Base-by-base conservation (phyloP, 768 basidiomycete genomes). In the Chiua virens region DNA sequence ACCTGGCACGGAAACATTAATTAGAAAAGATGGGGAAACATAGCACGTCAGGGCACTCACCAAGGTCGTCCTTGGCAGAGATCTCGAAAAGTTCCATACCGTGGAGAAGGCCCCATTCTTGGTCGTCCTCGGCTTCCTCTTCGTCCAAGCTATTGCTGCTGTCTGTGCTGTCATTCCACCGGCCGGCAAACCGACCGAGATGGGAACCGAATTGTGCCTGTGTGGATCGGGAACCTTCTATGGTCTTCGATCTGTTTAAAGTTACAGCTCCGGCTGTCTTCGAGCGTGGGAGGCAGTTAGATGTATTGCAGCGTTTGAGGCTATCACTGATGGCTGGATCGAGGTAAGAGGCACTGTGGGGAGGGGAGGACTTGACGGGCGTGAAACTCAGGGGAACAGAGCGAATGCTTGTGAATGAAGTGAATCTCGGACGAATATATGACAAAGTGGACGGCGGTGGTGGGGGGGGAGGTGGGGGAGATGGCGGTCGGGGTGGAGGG, bases 1-100 rank as follows among this genome's bases (percentile, higher is more conserved):
- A 48, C 93, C 93, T 94, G 50, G 18, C 45, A 10, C 15, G 22
- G 52, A n/a, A 34, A 34, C 34, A 17, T 6, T 11, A 28, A 21
- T 61, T 28, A 59, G 46, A 36, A 50, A 40, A 56, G 49, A 49
- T 54, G 62, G 54, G 43, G 11, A 9, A 49, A 22, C 2, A 3
- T 23, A 45, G 17, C 28, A 45, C 18, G 23, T 42, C 35, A 36
- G 28, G 23, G 18, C 21, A 17, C 60, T 56, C 54, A 93, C 92
- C 93, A 28, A 72, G 63, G 63, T 90, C 87, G 60, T 94, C 92
- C 70, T 94, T 94, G 47, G 94, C 88, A 39, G 91, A 94, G 18
- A 96, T 91, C 65, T 96, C 91, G 57, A 89, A 91, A 17, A 95
- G 78, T 62, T 89, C 87, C 84, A 94, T 91, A 54, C 84, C 87